phyloP scores from a whole-genome alignment of 495 filamentous ascomycete species.

The Opeltia flavorubescens region DNA sequence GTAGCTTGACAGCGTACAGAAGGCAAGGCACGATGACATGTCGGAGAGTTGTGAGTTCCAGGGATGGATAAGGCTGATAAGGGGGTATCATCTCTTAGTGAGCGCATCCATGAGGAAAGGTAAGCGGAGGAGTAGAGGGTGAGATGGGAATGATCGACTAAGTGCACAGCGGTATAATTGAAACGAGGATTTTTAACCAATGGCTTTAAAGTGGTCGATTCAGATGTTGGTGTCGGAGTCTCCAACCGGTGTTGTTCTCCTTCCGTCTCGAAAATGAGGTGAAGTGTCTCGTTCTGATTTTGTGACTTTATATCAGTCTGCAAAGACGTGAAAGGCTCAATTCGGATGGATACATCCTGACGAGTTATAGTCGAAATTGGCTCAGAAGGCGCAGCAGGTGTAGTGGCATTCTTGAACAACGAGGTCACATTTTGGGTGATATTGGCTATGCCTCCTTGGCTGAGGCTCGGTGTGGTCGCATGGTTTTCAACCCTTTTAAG shows the following conservation, averaged over 20 bases:
- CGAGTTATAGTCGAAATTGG: conserved; percentile 41
- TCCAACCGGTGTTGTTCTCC: conserved; percentile 49
- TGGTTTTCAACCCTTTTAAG: conserved; percentile 68
- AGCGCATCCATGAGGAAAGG: conserved; percentile 67
- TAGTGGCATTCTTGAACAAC: conserved; percentile 24
- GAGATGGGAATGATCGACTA: conserved; percentile 49
- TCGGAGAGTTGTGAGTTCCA: conserved; percentile 90
- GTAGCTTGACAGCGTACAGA: conserved; percentile 91
- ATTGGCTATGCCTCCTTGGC: conserved; percentile 26
- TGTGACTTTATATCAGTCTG: conserved; percentile 39
- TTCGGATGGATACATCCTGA: conserved; percentile 37
- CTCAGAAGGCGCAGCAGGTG: conserved; percentile 23
- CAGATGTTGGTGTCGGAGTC: conserved; percentile 37
- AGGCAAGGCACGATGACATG: conserved; percentile 67
- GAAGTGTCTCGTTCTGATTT: conserved; percentile 37
- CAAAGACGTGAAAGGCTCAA: conserved; percentile 43
- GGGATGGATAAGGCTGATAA: conserved; percentile 80
- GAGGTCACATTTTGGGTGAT: conserved; percentile 34
- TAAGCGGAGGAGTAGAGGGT: conserved; percentile 60
- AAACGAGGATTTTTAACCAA: conserved; percentile 39
- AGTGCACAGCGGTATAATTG: conserved; percentile 61
- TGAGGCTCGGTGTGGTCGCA: conserved; percentile 22
- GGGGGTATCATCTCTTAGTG: conserved; percentile 49
- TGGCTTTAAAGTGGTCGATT: conserved; percentile 41
- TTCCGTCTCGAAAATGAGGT: conserved; percentile 47